A percentile compares a stretch with the other conserved stretches of the same genome.
These are phyloP conservation scores for Knufia petricola DNA, from an alignment of 2,329 filamentous ascomycete species.

Conservation along the genomic window DNA sequence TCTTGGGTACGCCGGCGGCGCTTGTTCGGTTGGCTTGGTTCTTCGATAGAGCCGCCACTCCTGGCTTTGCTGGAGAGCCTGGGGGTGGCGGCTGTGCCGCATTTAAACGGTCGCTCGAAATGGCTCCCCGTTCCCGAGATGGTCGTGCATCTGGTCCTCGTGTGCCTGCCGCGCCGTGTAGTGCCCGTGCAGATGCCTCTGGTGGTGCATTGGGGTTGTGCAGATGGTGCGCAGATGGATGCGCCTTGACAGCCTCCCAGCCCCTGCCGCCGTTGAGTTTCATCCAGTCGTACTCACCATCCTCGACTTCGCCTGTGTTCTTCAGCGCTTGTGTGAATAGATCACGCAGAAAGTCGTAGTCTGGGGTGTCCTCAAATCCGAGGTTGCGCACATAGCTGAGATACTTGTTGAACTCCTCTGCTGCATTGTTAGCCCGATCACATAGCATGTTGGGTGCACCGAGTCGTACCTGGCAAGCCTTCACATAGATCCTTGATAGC, in stretches of 20 bases:
- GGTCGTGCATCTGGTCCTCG: conserved; percentile 24
- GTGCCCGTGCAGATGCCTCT: conserved; percentile 73
- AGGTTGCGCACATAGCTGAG: conserved; percentile 94
- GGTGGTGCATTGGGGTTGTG: conserved; percentile 70
- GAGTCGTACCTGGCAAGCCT: conserved; percentile 63
- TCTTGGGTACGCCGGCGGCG: conserved; percentile 43
- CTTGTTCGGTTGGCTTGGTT: conserved; percentile 59
- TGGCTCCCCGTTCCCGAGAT: conserved; percentile 53
- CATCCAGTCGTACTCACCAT: conserved; percentile 99
- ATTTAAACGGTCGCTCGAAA: conserved; percentile 85
- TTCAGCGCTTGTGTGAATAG: conserved; percentile 94
- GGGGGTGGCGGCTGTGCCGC: conserved; percentile 82
- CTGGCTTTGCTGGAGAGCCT: conserved; percentile 63
- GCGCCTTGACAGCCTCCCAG: conserved; percentile 71
- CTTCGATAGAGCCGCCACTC: conserved; percentile 52
- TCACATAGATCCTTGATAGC: conserved; percentile 94
- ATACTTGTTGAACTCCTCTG: conserved; percentile 95
- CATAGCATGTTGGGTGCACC: neutral
- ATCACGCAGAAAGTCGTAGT: conserved; percentile 95
- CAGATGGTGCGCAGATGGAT: conserved; percentile 61
- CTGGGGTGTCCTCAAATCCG: conserved; percentile 94
- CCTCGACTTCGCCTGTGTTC: conserved; percentile 86
- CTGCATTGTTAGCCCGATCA: conserved; percentile 10
- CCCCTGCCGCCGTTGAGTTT: conserved; percentile 90
- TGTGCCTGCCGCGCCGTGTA: conserved; percentile 56